Percentiles rank a stretch among this genome's conserved stretches.
These are phyloP conservation scores for Suillus cothurnatus DNA, from an alignment of 768 basidiomycete genomes.

Conservation along the genomic window DNA sequence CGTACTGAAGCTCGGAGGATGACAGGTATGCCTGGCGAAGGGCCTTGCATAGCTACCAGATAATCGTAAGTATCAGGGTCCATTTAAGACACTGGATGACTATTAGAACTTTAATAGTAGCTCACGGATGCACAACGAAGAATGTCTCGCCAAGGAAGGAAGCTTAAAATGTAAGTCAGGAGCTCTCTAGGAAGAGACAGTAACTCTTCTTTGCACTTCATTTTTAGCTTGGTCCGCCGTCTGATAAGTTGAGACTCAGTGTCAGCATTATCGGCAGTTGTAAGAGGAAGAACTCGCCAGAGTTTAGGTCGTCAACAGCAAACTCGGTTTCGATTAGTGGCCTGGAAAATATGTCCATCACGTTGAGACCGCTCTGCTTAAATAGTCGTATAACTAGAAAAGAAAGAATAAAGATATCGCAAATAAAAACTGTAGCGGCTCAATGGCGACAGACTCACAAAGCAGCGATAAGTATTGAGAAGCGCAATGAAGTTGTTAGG, in stretches of 20 bases:
- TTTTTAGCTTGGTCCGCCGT: background rate
- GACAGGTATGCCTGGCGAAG: background rate
- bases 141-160: conserved; percentile 1
- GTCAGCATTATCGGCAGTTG: background rate
- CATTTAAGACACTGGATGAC: background rate
- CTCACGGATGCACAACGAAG: conserved; percentile 3
- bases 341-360: background rate
- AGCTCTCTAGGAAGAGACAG: background rate
- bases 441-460: background rate
- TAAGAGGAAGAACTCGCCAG: background rate
- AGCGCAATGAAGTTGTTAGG: background rate
- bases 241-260: background rate
- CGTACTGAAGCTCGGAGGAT: conserved; percentile 2
- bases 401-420: background rate
- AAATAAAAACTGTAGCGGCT: background rate
- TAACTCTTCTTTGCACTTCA: background rate
- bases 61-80: background rate
- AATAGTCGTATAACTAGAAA: background rate
- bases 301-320: background rate
- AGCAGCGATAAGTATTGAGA: background rate
- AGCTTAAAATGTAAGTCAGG: background rate
- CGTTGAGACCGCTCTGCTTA: background rate
- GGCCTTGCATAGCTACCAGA: background rate
- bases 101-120: background rate
- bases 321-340: background rate